Conservation (phyloP, 495 filamentous ascomycete species). For the Jackrogersella multiformis region DNA sequence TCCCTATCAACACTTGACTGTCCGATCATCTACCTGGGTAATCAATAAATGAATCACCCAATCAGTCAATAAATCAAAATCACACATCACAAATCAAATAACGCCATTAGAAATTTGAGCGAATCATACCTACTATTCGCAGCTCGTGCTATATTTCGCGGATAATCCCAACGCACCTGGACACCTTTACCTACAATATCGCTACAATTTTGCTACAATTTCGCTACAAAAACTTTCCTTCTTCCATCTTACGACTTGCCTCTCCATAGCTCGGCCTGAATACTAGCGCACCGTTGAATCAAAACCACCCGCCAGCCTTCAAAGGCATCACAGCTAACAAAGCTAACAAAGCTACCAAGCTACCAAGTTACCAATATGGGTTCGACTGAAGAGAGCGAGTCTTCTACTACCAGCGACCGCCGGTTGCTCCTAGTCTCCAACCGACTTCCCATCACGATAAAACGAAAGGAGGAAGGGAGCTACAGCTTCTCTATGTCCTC, state of each 20-base stretch:
- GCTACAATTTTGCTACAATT: no score
- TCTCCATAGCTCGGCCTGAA: background rate
- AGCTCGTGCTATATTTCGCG: constrained; percentile 21
- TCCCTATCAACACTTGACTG: no score
- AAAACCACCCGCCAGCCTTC: background rate
- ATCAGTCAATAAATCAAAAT: constrained; percentile 30
- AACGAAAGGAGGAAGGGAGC: constrained; percentile 77
- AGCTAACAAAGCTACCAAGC: background rate
- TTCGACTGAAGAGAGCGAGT: constrained; percentile 36
- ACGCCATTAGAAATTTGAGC: constrained; percentile 21
- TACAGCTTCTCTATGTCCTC: constrained; percentile 96
- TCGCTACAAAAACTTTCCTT: background rate
- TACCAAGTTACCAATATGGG: constrained; percentile 27
- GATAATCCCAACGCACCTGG: constrained; percentile 16
- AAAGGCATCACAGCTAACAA: background rate
- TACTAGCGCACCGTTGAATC: background rate
- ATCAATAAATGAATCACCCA: constrained; percentile 12
- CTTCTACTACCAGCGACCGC: constrained; percentile 43
- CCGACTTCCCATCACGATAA: constrained; percentile 93
- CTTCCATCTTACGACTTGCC: background rate
- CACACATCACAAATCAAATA: constrained; percentile 11
- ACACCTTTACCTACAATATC: constrained; percentile 7
- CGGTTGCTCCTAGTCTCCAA: constrained; percentile 89
- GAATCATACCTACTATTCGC: constrained; percentile 30
- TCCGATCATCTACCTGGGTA: no score